Evolutionary conservation across 1,284 basidiomycete genomes (phyloP).

Genomic region (Irpex rosettiformis): DNA sequence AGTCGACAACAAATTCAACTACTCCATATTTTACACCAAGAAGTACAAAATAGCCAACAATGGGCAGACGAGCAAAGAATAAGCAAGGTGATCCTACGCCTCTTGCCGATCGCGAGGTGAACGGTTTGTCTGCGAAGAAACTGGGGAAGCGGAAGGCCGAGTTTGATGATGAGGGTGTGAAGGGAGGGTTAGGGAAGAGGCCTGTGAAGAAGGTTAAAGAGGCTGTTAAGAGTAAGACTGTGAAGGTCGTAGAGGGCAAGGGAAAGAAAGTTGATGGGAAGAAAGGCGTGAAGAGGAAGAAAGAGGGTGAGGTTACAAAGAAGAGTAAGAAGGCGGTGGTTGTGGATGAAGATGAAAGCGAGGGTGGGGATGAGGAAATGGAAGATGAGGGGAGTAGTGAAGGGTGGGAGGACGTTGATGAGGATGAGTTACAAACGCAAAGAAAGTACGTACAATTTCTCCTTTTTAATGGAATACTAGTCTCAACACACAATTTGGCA

Average conservation of each 20-base stretch:
- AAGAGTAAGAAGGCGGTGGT: constrained; percentile 19
- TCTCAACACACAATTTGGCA: background rate
- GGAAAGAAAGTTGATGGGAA: constrained; percentile 30
- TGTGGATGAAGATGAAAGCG: constrained; percentile 19
- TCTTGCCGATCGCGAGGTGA: constrained; percentile 54
- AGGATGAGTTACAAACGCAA: constrained; percentile 38
- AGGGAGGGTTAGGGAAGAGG: constrained; percentile 22
- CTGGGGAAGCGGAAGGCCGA: constrained; percentile 72
- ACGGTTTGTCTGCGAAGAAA: constrained; percentile 47
- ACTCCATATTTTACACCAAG: no score
- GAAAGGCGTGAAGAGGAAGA: constrained; percentile 21
- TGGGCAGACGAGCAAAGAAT: constrained; percentile 90
- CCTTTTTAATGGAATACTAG: no score
- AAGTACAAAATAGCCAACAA: no score
- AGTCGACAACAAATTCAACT: no score
- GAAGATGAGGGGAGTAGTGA: constrained; percentile 39
- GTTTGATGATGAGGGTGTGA: constrained; percentile 47
- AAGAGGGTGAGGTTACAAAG: constrained; percentile 18
- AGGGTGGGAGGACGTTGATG: constrained; percentile 64
- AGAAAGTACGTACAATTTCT: constrained; percentile 42
- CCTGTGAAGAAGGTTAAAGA: constrained; percentile 20
- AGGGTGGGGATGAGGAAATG: background rate
- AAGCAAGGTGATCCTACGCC: constrained; percentile 72
- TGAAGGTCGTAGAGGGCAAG: constrained; percentile 15
- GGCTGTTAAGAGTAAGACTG: constrained; percentile 11